Percentiles rank a stretch among this genome's conserved stretches.
Conservation (phyloP, 352 stramenopile genomes). For the Phytophthora europaea region DNA sequence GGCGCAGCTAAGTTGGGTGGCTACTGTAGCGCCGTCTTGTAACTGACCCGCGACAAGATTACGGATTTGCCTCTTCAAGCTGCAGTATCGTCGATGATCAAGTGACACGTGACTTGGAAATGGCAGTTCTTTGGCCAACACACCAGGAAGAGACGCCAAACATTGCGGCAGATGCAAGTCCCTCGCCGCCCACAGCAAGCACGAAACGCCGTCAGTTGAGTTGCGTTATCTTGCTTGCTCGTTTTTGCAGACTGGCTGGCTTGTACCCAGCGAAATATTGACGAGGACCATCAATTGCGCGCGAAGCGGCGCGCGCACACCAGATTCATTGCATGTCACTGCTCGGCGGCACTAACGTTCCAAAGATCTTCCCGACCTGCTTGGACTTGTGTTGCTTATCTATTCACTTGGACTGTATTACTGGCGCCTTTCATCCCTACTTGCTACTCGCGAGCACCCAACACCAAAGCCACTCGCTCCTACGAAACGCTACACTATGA, state of each 20-base stretch:
- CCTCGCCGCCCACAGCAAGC: not conserved
- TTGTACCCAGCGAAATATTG: not conserved
- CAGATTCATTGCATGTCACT: slow-evolving; percentile 23
- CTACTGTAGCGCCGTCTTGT: not conserved
- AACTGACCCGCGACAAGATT: not conserved
- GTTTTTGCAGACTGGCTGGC: not conserved
- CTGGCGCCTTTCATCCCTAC: slow-evolving; percentile 8
- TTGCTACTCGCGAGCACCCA: not conserved
- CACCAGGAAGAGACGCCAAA: slow-evolving; percentile 18
- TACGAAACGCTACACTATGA: slow-evolving; percentile 26
- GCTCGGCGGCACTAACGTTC: slow-evolving; percentile 21
- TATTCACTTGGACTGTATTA: slow-evolving; percentile 10
- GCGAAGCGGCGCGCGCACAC: not conserved
- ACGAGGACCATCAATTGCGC: not conserved
- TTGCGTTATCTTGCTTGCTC: not conserved
- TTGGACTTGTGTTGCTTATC: slow-evolving; percentile 12
- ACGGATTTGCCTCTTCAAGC: not conserved
- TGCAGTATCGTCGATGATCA: not conserved
- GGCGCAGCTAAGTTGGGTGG: not conserved
- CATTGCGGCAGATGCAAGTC: slow-evolving; percentile 8
- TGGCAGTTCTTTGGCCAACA: not conserved
- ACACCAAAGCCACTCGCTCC: not conserved
- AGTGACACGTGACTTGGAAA: too few species aligned
- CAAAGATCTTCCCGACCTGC: slow-evolving; percentile 22
- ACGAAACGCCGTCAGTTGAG: slow-evolving; percentile 13